Base-by-base conservation (phyloP, 768 basidiomycete genomes). In the Mycena epipterygia region DNA sequence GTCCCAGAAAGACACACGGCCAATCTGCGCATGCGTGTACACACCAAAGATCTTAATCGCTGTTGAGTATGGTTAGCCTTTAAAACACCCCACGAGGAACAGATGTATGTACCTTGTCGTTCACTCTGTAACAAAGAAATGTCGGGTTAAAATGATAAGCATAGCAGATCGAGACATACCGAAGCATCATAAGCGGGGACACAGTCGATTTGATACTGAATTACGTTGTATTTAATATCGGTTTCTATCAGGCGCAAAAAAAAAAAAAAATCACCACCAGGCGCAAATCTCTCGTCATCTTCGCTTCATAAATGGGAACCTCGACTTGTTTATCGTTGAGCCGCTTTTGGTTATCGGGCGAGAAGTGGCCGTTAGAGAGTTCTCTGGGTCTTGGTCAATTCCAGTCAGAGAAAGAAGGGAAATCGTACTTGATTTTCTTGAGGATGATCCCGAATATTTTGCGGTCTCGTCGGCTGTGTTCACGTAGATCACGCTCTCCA, bases 331-430 rank as follows among this genome's bases (percentile, higher is more conserved):
- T 58, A 0, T 85, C 84, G 25, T 82, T 88, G 16, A 93, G 79
- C 9, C 85, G 79, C 77, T 91, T 91, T 72, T 93, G 90, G 70
- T 93, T 93, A 65, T 90, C 89, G 14, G 84, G 82, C 1, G 92
- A 92, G 73, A 93, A 93, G 64, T 89, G 87, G 0, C 92, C 92
- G 4, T 87, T 85, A 0, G 92, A 93, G 14, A 94, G 83, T 68
- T 93, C 89, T 75, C 92, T 93, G 9, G 39, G 56, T n/a, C 23
- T 13, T 5, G 14, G 44, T 53, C 33, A 60, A 62, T 17, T n/a
- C 27, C 56, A 52, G 21, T 25, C 9, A 37, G 17, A 39, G 8
- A 29, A 55, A 55, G 37, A 46, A n/a, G 16, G 12, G 2, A 29
- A 29, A 37, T 74, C 84, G 30, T 56, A 91, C 93, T 84, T 88